A percentile compares a stretch with the other conserved stretches of the same genome.
These are phyloP conservation scores for Diphasiastrum complanatum DNA, from an alignment of 83 land plant species.

Conservation along the genomic window DNA sequence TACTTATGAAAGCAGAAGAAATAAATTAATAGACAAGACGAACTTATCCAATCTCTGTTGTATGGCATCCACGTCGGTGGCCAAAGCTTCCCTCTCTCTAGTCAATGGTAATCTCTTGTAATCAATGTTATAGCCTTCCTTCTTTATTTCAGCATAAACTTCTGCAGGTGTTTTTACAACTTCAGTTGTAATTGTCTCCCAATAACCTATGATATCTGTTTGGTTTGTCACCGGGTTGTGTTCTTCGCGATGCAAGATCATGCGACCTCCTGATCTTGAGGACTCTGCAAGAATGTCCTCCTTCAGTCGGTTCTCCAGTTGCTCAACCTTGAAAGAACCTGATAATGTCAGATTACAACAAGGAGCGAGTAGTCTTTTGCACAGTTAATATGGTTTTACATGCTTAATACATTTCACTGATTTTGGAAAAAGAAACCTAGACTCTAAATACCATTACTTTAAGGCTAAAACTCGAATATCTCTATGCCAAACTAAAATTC, in stretches of 20 bases:
- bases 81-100: slow-evolving; percentile 79
- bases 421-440: too few relatives aligned
- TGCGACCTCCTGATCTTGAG: slow-evolving; percentile 59
- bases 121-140: slow-evolving; percentile 64
- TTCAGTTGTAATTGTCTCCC: slow-evolving; percentile 67
- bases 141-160: slow-evolving; percentile 56
- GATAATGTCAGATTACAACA: too few relatives aligned
- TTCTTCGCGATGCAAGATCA: slow-evolving; percentile 88
- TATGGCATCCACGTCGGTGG: slow-evolving; percentile 85
- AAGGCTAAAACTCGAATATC: too few relatives aligned
- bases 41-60: slow-evolving; percentile 67
- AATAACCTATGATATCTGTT: slow-evolving; percentile 70
- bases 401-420: too few relatives aligned
- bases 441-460: too few relatives aligned
- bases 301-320: slow-evolving; percentile 88
- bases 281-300: slow-evolving; percentile 84
- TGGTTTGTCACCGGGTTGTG: slow-evolving; percentile 47
- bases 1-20: background rate
- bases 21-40: slow-evolving; percentile 11
- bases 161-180: slow-evolving; percentile 90
- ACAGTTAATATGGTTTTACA: too few relatives aligned
- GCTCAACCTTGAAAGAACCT: slow-evolving; percentile 60
- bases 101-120: slow-evolving; percentile 81
- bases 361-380: too few relatives aligned
- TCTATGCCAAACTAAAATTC: background rate